Evolutionary conservation across 2,329 filamentous ascomycete species (phyloP).

Genomic region (Tolypocladium tundrense): DNA sequence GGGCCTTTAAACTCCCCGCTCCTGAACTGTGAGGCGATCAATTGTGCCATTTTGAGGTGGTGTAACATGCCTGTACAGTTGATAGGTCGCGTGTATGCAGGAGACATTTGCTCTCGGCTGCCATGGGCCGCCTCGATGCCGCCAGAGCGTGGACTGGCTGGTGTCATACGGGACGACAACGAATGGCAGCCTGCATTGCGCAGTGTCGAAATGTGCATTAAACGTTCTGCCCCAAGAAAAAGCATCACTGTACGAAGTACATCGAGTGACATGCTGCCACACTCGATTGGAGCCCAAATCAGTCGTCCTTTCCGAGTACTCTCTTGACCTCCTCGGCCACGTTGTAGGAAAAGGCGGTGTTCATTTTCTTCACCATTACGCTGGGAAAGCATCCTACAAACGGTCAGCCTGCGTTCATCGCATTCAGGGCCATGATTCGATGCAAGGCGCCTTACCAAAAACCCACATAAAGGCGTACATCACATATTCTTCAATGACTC

Average conservation of each 20-base stretch:
- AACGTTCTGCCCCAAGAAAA: background rate
- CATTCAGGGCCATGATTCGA: background rate
- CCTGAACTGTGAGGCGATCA: background rate
- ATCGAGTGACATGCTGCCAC: background rate
- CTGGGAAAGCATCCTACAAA: constrained; percentile 8
- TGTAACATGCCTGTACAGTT: background rate
- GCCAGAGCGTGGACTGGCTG: background rate
- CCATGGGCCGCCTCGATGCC: background rate
- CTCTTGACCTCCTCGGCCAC: constrained; percentile 8
- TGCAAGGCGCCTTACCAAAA: constrained; percentile 4
- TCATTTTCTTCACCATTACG: constrained; percentile 2
- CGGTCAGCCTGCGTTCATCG: background rate
- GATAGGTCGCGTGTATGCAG: background rate
- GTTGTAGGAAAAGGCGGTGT: constrained; percentile 7
- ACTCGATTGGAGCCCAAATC: background rate
- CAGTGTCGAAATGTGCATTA: too few relatives aligned
- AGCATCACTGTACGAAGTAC: background rate
- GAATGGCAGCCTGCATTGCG: background rate
- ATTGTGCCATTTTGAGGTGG: background rate
- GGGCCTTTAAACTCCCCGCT: background rate
- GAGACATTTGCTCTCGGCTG: too few relatives aligned
- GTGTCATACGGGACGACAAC: background rate
- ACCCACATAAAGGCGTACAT: constrained; percentile 11
- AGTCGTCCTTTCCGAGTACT: constrained; percentile 3
- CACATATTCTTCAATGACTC: constrained; percentile 5